phyloP scores from a whole-genome alignment of 2,329 filamentous ascomycete genomes.

The Pestalotiopsis sp. region DNA sequence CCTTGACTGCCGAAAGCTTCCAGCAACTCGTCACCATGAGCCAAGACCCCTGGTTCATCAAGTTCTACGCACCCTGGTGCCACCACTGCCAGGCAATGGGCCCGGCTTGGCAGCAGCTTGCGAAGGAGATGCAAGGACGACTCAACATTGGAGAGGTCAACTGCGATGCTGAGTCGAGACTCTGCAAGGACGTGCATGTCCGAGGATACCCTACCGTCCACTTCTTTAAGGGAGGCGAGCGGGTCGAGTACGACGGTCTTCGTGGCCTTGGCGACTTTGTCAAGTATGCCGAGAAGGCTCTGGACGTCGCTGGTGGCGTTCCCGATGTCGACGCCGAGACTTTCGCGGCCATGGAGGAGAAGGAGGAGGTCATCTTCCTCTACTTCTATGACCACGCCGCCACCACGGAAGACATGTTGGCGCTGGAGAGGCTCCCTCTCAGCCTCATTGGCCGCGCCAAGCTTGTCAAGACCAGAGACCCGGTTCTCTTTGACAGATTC shows the following conservation, averaged over 20 bases:
- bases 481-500: conserved; percentile 76
- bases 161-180: conserved; percentile 79
- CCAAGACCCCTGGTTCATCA: conserved; percentile 95
- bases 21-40: conserved; percentile 83
- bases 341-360: conserved; percentile 85
- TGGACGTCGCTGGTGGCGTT: conserved; percentile 76
- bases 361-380: conserved; percentile 92
- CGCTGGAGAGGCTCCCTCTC: conserved; percentile 83
- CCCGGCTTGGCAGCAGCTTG: conserved; percentile 86
- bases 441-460: conserved; percentile 90
- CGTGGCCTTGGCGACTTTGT: conserved; percentile 90
- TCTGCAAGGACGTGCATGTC: conserved; percentile 91
- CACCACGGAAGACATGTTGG: conserved; percentile 86
- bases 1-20: conserved; percentile 83
- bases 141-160: conserved; percentile 96
- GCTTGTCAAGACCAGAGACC: conserved; percentile 87
- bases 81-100: conserved; percentile 92
- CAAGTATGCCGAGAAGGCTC: conserved; percentile 82
- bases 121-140: conserved; percentile 85
- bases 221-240: conserved; percentile 90
- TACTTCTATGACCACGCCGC: conserved; percentile 98
- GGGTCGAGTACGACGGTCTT: conserved; percentile 90
- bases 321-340: conserved; percentile 76
- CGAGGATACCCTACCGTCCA: conserved; percentile 85
- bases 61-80: conserved; percentile 98